Evolutionary conservation across 2,329 filamentous ascomycete genomes (phyloP).

Genomic region (Aureobasidium mangrovei): DNA sequence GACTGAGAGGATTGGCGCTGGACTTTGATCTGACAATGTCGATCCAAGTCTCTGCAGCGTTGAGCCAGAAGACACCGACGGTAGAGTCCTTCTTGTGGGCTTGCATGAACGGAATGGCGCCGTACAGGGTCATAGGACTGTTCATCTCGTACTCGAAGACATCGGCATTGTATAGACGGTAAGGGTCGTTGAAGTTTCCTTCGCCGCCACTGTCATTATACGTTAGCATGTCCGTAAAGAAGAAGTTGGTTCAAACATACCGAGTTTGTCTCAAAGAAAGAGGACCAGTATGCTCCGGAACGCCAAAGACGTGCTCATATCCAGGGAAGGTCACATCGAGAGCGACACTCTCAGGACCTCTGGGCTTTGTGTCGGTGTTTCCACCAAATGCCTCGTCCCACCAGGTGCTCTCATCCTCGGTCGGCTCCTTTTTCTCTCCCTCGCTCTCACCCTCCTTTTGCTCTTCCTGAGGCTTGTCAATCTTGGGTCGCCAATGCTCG

Average conservation of each 20-base stretch:
- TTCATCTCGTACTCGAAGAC: constrained; percentile 97
- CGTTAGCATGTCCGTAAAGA: constrained; percentile 19
- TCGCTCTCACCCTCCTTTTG: constrained; percentile 42
- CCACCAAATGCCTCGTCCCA: constrained; percentile 97
- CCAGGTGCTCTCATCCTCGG: constrained; percentile 77
- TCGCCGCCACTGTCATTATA: constrained; percentile 54
- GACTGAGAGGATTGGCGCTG: constrained; percentile 64
- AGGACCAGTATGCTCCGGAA: constrained; percentile 84
- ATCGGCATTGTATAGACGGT: constrained; percentile 90
- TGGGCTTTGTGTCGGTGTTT: constrained; percentile 91
- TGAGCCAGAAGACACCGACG: constrained; percentile 95
- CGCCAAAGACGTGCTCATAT: constrained; percentile 87
- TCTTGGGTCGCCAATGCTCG: constrained; percentile 89
- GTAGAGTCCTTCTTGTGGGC: constrained; percentile 89
- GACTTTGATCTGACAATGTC: constrained; percentile 79
- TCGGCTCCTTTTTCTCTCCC: constrained; percentile 30
- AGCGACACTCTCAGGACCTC: constrained; percentile 82
- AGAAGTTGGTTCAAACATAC: constrained; percentile 26
- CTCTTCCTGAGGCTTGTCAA: constrained; percentile 57
- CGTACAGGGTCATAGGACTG: constrained; percentile 97
- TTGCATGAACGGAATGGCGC: constrained; percentile 96
- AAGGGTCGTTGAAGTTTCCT: constrained; percentile 79
- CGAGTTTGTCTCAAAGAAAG: constrained; percentile 84
- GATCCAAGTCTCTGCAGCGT: constrained; percentile 94
- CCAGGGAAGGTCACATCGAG: constrained; percentile 87